Evolutionary conservation across 2,329 filamentous ascomycete species (phyloP), one percentile per base, ranked within the genome.

Genomic region (Phialophora macrospora): DNA sequence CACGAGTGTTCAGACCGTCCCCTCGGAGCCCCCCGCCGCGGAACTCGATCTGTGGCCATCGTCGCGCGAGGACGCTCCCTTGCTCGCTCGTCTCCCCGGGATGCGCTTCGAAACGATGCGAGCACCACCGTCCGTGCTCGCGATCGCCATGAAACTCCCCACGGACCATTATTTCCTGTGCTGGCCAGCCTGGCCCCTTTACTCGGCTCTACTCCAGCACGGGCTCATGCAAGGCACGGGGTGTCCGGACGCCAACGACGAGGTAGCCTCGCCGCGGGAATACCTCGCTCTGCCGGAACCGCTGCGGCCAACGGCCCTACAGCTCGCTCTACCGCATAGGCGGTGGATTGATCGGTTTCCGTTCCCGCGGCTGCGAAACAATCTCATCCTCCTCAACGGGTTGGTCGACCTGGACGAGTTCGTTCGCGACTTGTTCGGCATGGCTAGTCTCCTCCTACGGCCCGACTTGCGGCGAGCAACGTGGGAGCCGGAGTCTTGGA

Each of bases 271-370:
- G 0, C 64, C 62, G 8, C 68, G 68, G n/a, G 68, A 64, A 2
- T 67, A 62, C 26, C 55, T 66, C 51, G 17, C 58, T 34, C 28
- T 75, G 20, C 73, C 73, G 5, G 17, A 69, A 63, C 56, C 70
- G 72, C 64, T 80, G 17, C 75, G 67, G n/a, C 77, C 78, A 6
- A 79, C 77, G 12, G 60, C 68, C 7, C 62, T 75, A 9, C 78
- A 80, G 61, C 70, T 74, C 7, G 70, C 69, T 1, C 73, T 73
- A 3, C 69, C 76, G 22, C 78, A 80, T 67, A 74, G 74, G 24
- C 71, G 72, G 0, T 80, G 77, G 77, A 75, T 80, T 54, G 79
- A 80, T 64, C 73, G 77, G n/a, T 76, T 80, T 32, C 78, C 78
- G 0, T 79, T 80, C 56, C 78, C 77, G 5, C 73, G 72, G 28